phyloP scores from a whole-genome alignment of 1,284 basidiomycete species.

The Afroboletus lepidellus region DNA sequence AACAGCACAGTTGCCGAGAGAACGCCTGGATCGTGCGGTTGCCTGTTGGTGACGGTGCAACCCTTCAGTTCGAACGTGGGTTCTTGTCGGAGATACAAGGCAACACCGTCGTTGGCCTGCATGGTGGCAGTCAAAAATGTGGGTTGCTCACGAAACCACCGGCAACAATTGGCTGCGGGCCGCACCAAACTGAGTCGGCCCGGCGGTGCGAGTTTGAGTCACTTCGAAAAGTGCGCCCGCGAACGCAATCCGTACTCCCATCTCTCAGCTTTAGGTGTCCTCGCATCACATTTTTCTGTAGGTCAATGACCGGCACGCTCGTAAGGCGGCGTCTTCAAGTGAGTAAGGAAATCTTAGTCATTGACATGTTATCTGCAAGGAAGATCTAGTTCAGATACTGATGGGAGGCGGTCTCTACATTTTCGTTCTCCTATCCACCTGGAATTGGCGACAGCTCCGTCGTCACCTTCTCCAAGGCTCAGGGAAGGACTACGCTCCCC shows the following conservation, averaged over 20 bases:
- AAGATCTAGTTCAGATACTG: not conserved
- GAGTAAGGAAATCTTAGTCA: not conserved
- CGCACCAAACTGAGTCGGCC: too few species aligned
- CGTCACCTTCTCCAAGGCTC: constrained; percentile 4
- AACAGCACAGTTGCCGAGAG: not conserved
- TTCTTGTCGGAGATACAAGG: constrained; percentile 8
- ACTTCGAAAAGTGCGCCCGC: too few species aligned
- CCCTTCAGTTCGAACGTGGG: not conserved
- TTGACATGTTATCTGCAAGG: not conserved
- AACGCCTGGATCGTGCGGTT: constrained; percentile 12
- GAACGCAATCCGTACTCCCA: too few species aligned
- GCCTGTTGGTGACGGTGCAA: not conserved
- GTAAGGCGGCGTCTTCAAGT: too few species aligned
- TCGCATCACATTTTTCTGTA: too few species aligned
- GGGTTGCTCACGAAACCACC: too few species aligned
- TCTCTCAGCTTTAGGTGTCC: too few species aligned
- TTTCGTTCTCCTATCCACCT: constrained; percentile 1
- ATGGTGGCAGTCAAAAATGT: too few species aligned
- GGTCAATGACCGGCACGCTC: too few species aligned
- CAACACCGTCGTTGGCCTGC: not conserved
- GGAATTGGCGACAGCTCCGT: constrained; percentile 14
- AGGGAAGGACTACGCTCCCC: not conserved
- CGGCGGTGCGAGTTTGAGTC: too few species aligned
- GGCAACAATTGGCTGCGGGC: too few species aligned
- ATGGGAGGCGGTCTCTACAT: not conserved